Base-by-base conservation (phyloP, 306 rosid genomes). In the Trifolium fragiferum region DNA sequence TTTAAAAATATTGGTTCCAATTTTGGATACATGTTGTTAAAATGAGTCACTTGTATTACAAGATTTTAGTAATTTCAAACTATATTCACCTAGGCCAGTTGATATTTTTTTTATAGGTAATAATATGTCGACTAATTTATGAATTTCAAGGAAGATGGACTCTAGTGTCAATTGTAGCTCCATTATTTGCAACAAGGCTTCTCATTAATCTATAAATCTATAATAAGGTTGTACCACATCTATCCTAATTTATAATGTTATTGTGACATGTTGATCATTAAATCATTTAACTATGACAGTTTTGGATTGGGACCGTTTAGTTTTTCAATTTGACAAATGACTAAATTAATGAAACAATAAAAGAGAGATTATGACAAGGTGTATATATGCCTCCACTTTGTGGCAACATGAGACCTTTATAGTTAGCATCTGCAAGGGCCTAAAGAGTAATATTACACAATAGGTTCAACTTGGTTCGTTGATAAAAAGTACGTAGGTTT, bases 241-340 rank as follows among this genome's bases (percentile, higher is more conserved):
- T 73, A 18, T 50, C n/a, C n/a, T n/a, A n/a, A n/a, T n/a, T 50
- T 3, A 16, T 57, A 23, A 6, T 21, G 35, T 58, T 25, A 27
- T 59, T 59, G 11, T 69, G 27, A 68, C 75, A 78, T 55, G 75
- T 61, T 68, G 81, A 6, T 40, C 79, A 66, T 72, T 79, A 30
- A 30, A 30, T 30, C 33, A 30, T 30, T 30, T 12, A 75, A 41
- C 66, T 49, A 51, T 16, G 73, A 60, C 67, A 61, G 46, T 66
- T 76, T 50, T 68, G 7, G 68, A 74, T 55, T 75, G 83, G 83
- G 83, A 64, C 86, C 61, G 49, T 43, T 40, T 47, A 23, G 19
- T 8, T 37, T 49, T 75, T 67, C 40, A 47, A 40, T 19, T 47
- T 47, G 46, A 30, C 44, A 41, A 21, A 63, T 63, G 33, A 75